phyloP scores from a whole-genome alignment of 116 monocot genomes.

The Zostera marina region DNA sequence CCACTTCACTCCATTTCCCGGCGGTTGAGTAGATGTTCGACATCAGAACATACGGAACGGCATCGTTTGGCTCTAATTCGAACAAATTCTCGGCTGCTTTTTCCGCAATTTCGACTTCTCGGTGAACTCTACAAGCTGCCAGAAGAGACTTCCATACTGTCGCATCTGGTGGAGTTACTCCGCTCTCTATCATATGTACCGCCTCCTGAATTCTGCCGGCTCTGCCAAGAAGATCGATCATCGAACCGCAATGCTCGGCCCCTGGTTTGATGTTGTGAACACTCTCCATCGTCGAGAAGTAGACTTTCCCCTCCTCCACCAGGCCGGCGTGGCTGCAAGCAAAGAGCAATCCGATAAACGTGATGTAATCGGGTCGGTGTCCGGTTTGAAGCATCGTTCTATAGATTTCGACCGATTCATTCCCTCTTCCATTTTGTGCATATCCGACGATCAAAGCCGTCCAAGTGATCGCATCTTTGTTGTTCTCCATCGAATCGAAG shows the following conservation, averaged over 20 bases:
- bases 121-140: constrained; percentile 18
- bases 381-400: constrained; percentile 8
- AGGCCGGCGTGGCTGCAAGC: constrained; percentile 27
- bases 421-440: constrained; percentile 31
- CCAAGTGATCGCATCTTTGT: constrained; percentile 38
- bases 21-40: constrained; percentile 17
- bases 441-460: constrained; percentile 38
- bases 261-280: constrained; percentile 8
- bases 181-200: constrained; percentile 7
- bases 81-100: constrained; percentile 15
- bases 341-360: constrained; percentile 26
- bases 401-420: constrained; percentile 10
- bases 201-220: constrained; percentile 15
- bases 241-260: constrained; percentile 26
- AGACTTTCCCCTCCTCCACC: constrained; percentile 13
- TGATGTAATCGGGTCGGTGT: constrained; percentile 19
- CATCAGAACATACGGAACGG: constrained; percentile 19
- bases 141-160: constrained; percentile 21
- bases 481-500: constrained; percentile 19
- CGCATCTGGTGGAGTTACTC: constrained; percentile 12
- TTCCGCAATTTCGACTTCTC: constrained; percentile 12
- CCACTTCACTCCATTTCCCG: constrained; percentile 30
- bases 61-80: constrained; percentile 10
- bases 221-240: constrained; percentile 26
- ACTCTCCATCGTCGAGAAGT: constrained; percentile 23